Conservation (phyloP, 768 basidiomycete species). For the Tylopilus sp. region DNA sequence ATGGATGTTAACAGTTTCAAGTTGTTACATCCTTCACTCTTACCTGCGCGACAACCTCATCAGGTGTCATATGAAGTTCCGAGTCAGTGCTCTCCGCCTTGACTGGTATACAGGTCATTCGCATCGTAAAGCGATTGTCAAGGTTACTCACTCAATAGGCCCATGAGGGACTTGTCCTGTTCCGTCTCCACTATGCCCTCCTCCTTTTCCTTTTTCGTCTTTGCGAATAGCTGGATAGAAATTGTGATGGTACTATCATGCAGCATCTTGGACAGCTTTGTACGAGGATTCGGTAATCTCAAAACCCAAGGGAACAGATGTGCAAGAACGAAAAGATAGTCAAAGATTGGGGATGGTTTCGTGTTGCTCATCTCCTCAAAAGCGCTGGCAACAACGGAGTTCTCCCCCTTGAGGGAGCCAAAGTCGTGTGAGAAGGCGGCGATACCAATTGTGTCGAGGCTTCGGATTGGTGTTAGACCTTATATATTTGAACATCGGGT, state of each 20-base stretch:
- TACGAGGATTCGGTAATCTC: conserved; percentile 31
- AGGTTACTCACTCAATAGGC: conserved; percentile 32
- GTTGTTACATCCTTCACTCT: background rate
- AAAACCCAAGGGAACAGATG: conserved; percentile 29
- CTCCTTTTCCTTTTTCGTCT: conserved; percentile 32
- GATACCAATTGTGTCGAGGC: conserved; percentile 42
- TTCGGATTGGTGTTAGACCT: conserved; percentile 5
- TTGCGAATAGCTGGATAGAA: conserved; percentile 31
- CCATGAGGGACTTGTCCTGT: conserved; percentile 37
- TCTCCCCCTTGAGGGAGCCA: conserved; percentile 37
- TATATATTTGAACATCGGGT: background rate
- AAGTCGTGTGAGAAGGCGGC: conserved; percentile 47
- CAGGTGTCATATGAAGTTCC: conserved; percentile 32
- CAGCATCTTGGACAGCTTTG: conserved; percentile 25
- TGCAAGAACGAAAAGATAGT: conserved; percentile 24
- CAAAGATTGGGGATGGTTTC: conserved; percentile 18
- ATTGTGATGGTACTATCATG: conserved; percentile 31
- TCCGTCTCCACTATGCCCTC: conserved; percentile 21
- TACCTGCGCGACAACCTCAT: conserved; percentile 40
- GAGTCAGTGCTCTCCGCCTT: conserved; percentile 35
- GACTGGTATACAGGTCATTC: conserved; percentile 21
- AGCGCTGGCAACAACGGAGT: conserved; percentile 4
- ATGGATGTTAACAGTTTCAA: background rate
- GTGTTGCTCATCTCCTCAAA: conserved; percentile 26
- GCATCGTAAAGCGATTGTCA: background rate